A percentile compares a stretch with the other conserved stretches of the same genome.
phyloP scores from a whole-genome alignment of 2,329 filamentous ascomycete species.

The Calycina marina region DNA sequence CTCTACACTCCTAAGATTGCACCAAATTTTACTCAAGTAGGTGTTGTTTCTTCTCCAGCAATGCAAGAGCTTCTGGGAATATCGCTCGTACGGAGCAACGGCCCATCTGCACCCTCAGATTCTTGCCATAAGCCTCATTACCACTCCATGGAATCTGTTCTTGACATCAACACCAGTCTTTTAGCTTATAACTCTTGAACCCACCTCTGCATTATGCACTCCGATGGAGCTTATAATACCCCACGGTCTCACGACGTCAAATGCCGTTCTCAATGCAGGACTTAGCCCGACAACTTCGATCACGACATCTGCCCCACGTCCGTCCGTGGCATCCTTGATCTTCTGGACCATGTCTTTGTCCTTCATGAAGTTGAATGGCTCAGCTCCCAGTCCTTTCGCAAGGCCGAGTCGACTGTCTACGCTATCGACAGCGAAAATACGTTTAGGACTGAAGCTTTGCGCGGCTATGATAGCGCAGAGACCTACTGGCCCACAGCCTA shows the following conservation, averaged over 20 bases:
- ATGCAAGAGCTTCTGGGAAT: conserved; percentile 47
- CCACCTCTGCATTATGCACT: conserved; percentile 43
- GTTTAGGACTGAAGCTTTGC: conserved; percentile 58
- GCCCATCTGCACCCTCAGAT: conserved; percentile 39
- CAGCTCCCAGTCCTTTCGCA: conserved; percentile 61
- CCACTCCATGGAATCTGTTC: conserved; percentile 46
- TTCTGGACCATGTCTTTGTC: conserved; percentile 45
- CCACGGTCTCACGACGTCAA: conserved; percentile 57
- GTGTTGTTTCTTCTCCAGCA: conserved; percentile 53
- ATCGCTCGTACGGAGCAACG: conserved; percentile 29
- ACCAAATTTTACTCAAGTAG: conserved; percentile 44
- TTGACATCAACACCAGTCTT: not conserved
- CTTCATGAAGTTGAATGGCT: conserved; percentile 64
- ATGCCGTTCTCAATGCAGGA: conserved; percentile 54
- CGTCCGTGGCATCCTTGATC: conserved; percentile 15
- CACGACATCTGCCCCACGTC: not conserved
- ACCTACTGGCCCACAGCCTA: conserved; percentile 77
- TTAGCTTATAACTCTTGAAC: not conserved
- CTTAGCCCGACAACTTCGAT: conserved; percentile 22
- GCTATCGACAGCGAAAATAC: conserved; percentile 67
- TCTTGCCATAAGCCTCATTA: conserved; percentile 52
- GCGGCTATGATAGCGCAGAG: conserved; percentile 71
- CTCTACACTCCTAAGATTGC: not conserved
- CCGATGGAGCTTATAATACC: conserved; percentile 43
- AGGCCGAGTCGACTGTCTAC: conserved; percentile 60